These are phyloP conservation scores for Penicillium fimorum DNA, from an alignment of 495 filamentous ascomycete genomes.

Conservation along the genomic window DNA sequence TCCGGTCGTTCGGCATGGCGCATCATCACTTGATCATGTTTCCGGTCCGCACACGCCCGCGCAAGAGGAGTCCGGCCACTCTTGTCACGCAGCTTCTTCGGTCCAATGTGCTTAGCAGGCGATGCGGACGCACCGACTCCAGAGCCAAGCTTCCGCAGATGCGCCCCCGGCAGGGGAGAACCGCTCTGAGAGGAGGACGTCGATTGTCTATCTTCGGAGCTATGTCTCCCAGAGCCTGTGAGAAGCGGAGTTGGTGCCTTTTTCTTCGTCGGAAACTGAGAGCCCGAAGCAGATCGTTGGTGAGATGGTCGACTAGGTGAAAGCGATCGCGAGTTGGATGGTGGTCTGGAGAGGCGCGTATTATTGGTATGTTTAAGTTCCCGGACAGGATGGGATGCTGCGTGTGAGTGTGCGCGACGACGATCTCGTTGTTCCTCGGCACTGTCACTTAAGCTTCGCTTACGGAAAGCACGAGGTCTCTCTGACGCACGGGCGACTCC, in stretches of 20 bases:
- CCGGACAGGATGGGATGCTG: slow-evolving; percentile 20
- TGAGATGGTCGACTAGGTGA: slow-evolving; percentile 61
- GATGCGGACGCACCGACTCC: slow-evolving; percentile 56
- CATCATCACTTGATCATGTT: slow-evolving; percentile 66
- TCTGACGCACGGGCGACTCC: slow-evolving; percentile 17
- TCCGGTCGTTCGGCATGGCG: slow-evolving; percentile 73
- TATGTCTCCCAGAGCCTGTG: slow-evolving; percentile 42
- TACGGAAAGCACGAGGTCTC: slow-evolving; percentile 31
- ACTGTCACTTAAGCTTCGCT: slow-evolving; percentile 46
- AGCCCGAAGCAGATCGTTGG: slow-evolving; percentile 60
- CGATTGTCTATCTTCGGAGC: slow-evolving; percentile 65
- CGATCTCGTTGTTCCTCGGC: slow-evolving; percentile 37
- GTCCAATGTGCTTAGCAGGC: slow-evolving; percentile 62
- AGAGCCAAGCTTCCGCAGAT: slow-evolving; percentile 63
- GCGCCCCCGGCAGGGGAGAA: slow-evolving; percentile 67
- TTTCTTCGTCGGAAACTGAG: slow-evolving; percentile 48
- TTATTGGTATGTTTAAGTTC: slow-evolving; percentile 31
- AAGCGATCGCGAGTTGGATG: slow-evolving; percentile 56
- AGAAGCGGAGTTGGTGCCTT: slow-evolving; percentile 53
- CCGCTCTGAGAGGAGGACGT: slow-evolving; percentile 72
- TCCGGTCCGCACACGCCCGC: slow-evolving; percentile 76
- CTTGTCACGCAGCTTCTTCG: slow-evolving; percentile 80
- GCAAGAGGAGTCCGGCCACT: slow-evolving; percentile 83
- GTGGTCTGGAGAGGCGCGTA: slow-evolving; percentile 28
- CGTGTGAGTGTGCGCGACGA: slow-evolving; percentile 24